Evolutionary conservation across 2,329 filamentous ascomycete genomes (phyloP), one percentile per base, ranked within the genome.

Genomic region (Keithomyces neogunnii): DNA sequence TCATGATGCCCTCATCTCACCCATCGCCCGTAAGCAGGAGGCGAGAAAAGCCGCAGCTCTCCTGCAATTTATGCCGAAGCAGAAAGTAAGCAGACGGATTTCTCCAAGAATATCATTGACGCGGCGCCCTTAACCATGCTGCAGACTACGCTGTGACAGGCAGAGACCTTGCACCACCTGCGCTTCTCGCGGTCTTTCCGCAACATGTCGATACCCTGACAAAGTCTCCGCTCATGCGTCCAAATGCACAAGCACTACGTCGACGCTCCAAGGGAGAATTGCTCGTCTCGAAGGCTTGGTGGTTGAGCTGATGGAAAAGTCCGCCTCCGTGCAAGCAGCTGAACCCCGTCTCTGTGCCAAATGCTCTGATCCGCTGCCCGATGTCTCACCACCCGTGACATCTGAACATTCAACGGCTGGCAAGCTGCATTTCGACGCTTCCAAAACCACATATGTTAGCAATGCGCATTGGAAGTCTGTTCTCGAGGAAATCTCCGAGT

Each of bases 381-480:
- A 29, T 8, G 7, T 13, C 10, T 8, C 42, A n/a, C n/a, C 8
- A 2, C n/a, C 42, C 7, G 4, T 29, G 26, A 29, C 42, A 45
- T 19, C 32, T n/a, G 45, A 10, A 13, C 50, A 40, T 10, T 61
- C 66, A 0, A 65, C 69, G 3, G 57, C 53, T 26, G 66, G 67
- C 0, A 70, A 59, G 44, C 60, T 72, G 50, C 61, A 56, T 0
- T 48, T 61, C 10, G 59, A 30, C 19, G 51, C 48, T 11, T 56
- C 48, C 44, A 66, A 58, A 1, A 54, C 57, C 1, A 57, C 54
- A 32, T 74, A 73, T 35, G 66, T 71, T 9, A 57, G 62, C 26
- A 58, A 65, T 28, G 61, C 59, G 6, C 71, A 73, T 50, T 73
- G 71, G 70, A 62, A 66, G 6, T 66, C 70, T 11, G 61, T 73